Evolutionary conservation across 805 yeast species (phyloP), one percentile per base, ranked within the genome.

Genomic region (Metschnikowia proteae): DNA sequence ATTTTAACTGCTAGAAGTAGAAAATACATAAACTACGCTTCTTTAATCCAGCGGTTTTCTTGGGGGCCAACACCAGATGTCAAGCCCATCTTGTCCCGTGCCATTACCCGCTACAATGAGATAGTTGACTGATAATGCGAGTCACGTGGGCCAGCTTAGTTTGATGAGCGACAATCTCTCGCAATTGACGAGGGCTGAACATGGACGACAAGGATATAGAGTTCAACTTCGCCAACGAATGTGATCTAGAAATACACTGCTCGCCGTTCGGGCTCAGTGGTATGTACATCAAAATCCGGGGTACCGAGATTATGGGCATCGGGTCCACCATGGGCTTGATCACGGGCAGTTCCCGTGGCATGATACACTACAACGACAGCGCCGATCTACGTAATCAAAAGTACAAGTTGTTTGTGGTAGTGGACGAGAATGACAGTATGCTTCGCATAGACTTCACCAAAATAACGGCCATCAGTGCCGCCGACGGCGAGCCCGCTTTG

Each of bases 241-340:
- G 82, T 54, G 80, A 76, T 32, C 58, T 78, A 25, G 83, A 78
- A 53, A 72, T 77, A 26, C 82, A 78, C 60, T 78, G 82, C 56
- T 77, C 82, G 2, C 82, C 83, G 2, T 78, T 78, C 57, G 83
- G 83, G 10, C 67, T 78, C 22, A 69, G 78, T 32, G 82, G 82
- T 10, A 58, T 78, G 7, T 78, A 77, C 58, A 66, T 78, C 35
- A 76, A 76, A 49, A 66, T 78, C 11, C 66, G 64, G 5, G 81
- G 75, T 6, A 73, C 79, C 0, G 75, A 76, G 43, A 65, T 77
- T 6, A 74, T 78, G 62, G 83, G 83, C 0, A 75, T 78, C 5
- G 83, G 83, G 3, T 73, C 79, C 7, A 77, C 82, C 13, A 76
- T 78, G 81, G 82, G 81, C 6, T 63, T 79, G 35, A 68, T 78